phyloP scores from a whole-genome alignment of 75 land plant genomes.

The Cunninghamia lanceolata region DNA sequence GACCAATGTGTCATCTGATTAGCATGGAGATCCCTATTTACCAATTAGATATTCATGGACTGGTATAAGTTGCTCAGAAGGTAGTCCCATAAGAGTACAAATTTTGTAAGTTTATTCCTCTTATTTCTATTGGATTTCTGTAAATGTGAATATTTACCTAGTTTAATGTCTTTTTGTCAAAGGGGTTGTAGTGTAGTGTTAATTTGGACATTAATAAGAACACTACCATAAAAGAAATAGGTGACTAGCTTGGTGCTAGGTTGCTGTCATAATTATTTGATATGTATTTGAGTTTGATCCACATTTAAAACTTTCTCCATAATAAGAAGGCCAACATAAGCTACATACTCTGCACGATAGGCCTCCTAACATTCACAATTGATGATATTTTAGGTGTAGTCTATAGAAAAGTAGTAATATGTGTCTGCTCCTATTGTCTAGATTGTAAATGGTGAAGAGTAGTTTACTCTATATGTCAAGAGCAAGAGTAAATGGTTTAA shows the following conservation, averaged over 20 bases:
- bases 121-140: no score
- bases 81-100: slow-evolving; percentile 32
- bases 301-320: no score
- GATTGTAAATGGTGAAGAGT: background rate
- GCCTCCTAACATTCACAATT: background rate
- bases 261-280: no score
- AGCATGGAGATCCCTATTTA: no score
- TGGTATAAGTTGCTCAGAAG: slow-evolving; percentile 53
- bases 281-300: no score
- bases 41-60: slow-evolving; percentile 58
- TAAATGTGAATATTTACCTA: background rate
- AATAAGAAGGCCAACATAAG: background rate
- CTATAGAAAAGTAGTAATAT: background rate
- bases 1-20: slow-evolving; percentile 40
- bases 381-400: background rate
- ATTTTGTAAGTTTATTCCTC: no score
- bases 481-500: background rate
- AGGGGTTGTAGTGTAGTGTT: no score
- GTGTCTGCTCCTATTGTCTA: no score
- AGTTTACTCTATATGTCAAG: background rate
- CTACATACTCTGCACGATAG: background rate
- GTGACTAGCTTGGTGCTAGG: no score
- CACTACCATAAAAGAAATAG: no score
- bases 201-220: no score
- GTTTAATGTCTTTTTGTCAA: background rate